Evolutionary conservation across 495 filamentous ascomycete species (phyloP), one percentile per base, ranked within the genome.

Genomic region (Xylaria grammica): DNA sequence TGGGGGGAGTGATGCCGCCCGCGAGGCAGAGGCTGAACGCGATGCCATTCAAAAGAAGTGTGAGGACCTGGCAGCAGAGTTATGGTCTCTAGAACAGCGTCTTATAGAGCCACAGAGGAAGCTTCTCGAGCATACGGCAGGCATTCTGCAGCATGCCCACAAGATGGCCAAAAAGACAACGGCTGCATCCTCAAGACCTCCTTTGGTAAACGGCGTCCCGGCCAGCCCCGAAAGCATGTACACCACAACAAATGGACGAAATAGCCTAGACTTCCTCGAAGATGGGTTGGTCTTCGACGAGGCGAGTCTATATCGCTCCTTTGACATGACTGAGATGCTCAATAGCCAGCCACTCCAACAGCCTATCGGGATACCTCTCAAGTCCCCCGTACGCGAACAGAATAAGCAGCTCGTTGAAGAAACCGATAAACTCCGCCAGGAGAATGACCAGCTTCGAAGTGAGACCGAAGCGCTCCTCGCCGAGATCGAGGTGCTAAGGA

Each of bases 61-160:
- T 62, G 93, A 97, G 67, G 90, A 96, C 44, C 76, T 99, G 53
- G 86, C 92, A 8, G 79, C 87, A 46, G 91, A 97, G 66, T 76
- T 98, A 30, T 93, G 89, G 84, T 79, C 81, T 44, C 75, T 96
- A 58, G 91, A 97, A 72, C 87, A 88, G 63, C 81, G 90, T 54
- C 77, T 85, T 34, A 86, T 92, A 69, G 86, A 88, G 46, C 85
- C 92, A 17, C 89, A 94, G 56, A 85, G 79, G 63, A 82, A 86
- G 46, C 75, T 97, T 60, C 75, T 97, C n/a, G 86, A 93, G 71
- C 95, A 99, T 74, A 97, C 93, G 0, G 93, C 95, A 30, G 95
- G 90, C 38, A 90, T 98, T 30, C 76, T 97, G 67, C 92, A 96
- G 70, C 84, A 95, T 81, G 93, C 92, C 17, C 93, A 97, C 71